Evolutionary conservation across 140 eudicot species (phyloP).

Genomic region (Cichorium intybus): DNA sequence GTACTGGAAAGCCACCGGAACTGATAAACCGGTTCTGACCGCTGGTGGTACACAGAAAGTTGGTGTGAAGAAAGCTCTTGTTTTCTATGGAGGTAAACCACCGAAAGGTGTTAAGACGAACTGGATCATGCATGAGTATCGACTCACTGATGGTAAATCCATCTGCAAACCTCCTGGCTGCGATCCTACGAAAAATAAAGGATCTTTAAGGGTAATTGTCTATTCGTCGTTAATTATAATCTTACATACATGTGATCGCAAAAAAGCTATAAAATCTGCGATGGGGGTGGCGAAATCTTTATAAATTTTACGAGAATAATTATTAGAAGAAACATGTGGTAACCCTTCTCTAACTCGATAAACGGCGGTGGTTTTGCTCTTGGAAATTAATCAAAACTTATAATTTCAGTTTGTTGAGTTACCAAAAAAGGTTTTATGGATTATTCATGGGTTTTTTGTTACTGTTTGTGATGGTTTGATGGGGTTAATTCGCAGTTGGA

Average conservation of each 20-base stretch:
- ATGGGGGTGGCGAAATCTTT: too few relatives aligned
- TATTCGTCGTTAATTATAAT: background rate
- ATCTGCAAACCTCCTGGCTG: conserved; percentile 60
- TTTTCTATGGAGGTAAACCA: conserved; percentile 90
- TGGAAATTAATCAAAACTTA: background rate
- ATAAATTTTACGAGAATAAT: too few relatives aligned
- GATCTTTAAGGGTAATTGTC: conserved; percentile 59
- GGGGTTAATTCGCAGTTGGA: conserved; percentile 52
- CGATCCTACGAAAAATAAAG: conserved; percentile 51
- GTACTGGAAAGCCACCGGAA: conserved; percentile 93
- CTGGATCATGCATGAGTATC: conserved; percentile 97
- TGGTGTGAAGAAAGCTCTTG: conserved; percentile 86
- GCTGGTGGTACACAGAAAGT: conserved; percentile 75
- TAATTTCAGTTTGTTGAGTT: background rate
- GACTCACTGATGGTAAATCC: conserved; percentile 52
- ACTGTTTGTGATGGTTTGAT: conserved; percentile 5
- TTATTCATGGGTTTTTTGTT: background rate
- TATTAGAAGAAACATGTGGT: too few relatives aligned
- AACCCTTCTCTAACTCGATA: too few relatives aligned
- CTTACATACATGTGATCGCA: background rate
- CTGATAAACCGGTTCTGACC: conserved; percentile 79
- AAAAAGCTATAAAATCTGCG: background rate
- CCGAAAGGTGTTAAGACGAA: conserved; percentile 89
- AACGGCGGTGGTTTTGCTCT: too few relatives aligned
- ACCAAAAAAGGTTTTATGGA: background rate